These are phyloP conservation scores for Hanseniaspora vineae DNA, from an alignment of 805 yeast species.

Conservation along the genomic window DNA sequence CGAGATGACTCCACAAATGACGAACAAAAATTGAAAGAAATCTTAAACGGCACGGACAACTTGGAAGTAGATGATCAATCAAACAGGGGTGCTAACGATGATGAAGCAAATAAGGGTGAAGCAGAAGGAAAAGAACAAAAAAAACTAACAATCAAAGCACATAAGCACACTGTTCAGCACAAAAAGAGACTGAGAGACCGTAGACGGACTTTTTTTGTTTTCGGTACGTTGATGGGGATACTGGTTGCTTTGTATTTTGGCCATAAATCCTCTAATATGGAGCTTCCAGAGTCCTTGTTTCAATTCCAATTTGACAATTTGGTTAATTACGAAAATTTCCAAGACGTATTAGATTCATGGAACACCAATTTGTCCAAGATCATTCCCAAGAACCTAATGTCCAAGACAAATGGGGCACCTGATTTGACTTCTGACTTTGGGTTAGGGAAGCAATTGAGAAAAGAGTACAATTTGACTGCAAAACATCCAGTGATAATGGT, in stretches of 20 bases:
- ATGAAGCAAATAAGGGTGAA: neutral
- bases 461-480: slow-evolving; percentile 36
- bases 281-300: slow-evolving; percentile 16
- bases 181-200: slow-evolving; percentile 29
- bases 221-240: slow-evolving; percentile 68
- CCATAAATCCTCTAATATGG: slow-evolving; percentile 24
- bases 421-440: slow-evolving; percentile 76
- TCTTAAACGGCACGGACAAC: no score
- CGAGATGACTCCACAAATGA: no score
- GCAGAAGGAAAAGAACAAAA: no score
- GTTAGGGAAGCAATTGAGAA: slow-evolving; percentile 57
- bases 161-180: neutral
- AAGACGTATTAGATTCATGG: slow-evolving; percentile 58
- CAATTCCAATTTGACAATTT: slow-evolving; percentile 34
- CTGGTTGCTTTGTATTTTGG: slow-evolving; percentile 52
- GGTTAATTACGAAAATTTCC: slow-evolving; percentile 43
- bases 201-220: slow-evolving; percentile 44
- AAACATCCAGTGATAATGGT: slow-evolving; percentile 80
- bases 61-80: no score
- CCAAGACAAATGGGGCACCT: slow-evolving; percentile 10
- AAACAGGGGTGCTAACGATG: neutral
- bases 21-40: no score
- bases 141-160: neutral
- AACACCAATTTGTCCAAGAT: slow-evolving; percentile 35
- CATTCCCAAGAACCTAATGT: slow-evolving; percentile 43